phyloP scores from a whole-genome alignment of 2,329 filamentous ascomycete genomes.

The Polytolypa hystricis region DNA sequence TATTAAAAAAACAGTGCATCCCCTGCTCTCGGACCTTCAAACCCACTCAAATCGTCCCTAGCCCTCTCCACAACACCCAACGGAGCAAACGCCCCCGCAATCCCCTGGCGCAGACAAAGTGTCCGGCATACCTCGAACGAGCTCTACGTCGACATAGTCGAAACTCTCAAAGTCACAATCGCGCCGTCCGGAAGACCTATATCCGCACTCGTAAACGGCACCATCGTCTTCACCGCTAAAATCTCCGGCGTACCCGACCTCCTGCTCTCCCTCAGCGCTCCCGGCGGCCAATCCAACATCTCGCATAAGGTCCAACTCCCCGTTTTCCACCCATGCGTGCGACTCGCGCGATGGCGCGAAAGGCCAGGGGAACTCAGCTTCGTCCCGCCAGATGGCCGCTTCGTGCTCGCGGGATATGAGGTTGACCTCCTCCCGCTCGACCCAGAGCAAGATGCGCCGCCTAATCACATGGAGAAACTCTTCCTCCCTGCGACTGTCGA shows the following conservation, averaged over 20 bases:
- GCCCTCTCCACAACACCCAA: constrained; percentile 19
- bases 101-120: constrained; percentile 85
- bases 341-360: constrained; percentile 81
- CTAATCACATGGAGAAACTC: constrained; percentile 49
- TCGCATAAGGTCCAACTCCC: constrained; percentile 69
- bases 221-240: constrained; percentile 88
- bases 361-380: constrained; percentile 88
- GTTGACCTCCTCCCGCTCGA: constrained; percentile 74
- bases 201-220: constrained; percentile 78
- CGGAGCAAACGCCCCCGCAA: constrained; percentile 36
- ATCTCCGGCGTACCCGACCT: constrained; percentile 91
- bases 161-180: constrained; percentile 76
- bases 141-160: constrained; percentile 89
- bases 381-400: constrained; percentile 85
- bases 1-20: constrained; percentile 23
- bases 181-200: constrained; percentile 83
- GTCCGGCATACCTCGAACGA: constrained; percentile 96
- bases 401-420: constrained; percentile 88
- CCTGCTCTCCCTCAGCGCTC: constrained; percentile 65
- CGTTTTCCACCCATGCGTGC: constrained; percentile 92
- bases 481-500: constrained; percentile 75
- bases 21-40: constrained; percentile 29
- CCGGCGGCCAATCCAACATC: constrained; percentile 69
- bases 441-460: constrained; percentile 43
- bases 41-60: constrained; percentile 31